Evolutionary conservation across 345 rosid genomes (phyloP).

Genomic region (Rhizophora mangle): DNA sequence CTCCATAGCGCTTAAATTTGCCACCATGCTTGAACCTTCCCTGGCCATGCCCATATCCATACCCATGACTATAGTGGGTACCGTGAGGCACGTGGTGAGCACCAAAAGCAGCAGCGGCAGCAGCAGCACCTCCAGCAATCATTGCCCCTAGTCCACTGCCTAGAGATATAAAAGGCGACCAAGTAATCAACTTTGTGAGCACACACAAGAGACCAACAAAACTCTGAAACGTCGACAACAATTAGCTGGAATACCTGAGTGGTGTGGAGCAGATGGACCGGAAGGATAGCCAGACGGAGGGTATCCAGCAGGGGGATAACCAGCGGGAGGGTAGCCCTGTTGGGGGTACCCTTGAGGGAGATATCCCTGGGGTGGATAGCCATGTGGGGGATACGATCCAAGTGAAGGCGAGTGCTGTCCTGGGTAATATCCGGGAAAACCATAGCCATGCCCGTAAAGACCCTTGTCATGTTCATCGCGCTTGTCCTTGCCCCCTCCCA

Average conservation of each 20-base stretch:
- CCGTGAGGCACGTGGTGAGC: constrained; percentile 49
- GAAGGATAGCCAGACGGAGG: constrained; percentile 51
- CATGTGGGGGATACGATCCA: constrained; percentile 32
- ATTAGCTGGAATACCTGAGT: constrained; percentile 41
- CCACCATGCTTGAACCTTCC: constrained; percentile 73
- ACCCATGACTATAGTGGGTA: constrained; percentile 21
- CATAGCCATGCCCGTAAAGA: constrained; percentile 25
- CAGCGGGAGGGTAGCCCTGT: constrained; percentile 39
- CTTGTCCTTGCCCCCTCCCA: constrained; percentile 63
- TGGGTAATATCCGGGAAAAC: constrained; percentile 34
- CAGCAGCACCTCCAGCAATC: constrained; percentile 85
- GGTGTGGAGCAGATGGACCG: constrained; percentile 55
- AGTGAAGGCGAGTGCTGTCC: constrained; percentile 35
- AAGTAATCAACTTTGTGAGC: background rate
- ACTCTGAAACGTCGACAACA: too few relatives aligned
- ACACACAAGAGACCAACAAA: too few relatives aligned
- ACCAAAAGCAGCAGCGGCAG: constrained; percentile 85
- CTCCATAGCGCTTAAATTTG: constrained; percentile 38
- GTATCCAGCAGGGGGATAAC: constrained; percentile 23
- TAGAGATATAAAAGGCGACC: constrained; percentile 11
- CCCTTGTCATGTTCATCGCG: constrained; percentile 49
- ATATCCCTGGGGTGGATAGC: constrained; percentile 11
- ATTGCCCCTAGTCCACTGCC: constrained; percentile 72
- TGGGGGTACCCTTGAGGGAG: constrained; percentile 38
- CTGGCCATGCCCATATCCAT: constrained; percentile 36